Evolutionary conservation across 2,329 filamentous ascomycete species (phyloP).

Genomic region (Aspergillus felis): DNA sequence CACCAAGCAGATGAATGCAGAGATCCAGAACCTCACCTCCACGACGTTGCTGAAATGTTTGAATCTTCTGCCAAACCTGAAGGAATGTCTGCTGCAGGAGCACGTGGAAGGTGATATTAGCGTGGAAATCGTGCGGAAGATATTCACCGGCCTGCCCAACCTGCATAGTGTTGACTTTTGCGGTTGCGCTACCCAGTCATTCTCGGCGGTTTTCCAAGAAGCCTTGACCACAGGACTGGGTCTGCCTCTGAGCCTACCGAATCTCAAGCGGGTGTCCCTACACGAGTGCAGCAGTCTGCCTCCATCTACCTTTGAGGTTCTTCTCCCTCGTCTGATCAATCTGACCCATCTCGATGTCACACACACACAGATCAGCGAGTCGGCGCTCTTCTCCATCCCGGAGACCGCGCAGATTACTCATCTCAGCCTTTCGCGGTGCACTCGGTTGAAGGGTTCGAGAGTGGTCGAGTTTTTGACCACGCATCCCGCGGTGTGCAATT

Average conservation of each 20-base stretch:
- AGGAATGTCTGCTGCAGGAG: constrained; percentile 76
- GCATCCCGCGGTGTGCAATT: constrained; percentile 64
- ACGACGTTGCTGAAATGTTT: constrained; percentile 69
- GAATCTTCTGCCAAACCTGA: constrained; percentile 66
- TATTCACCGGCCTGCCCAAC: constrained; percentile 63
- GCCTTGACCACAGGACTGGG: constrained; percentile 46
- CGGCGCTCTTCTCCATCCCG: constrained; percentile 67
- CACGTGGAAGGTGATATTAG: constrained; percentile 74
- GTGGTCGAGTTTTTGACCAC: constrained; percentile 68
- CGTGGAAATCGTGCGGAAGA: constrained; percentile 63
- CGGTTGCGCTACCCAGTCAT: constrained; percentile 65
- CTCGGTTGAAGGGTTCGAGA: constrained; percentile 60
- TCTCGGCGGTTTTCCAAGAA: constrained; percentile 62
- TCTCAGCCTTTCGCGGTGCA: constrained; percentile 73
- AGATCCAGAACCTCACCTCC: constrained; percentile 72
- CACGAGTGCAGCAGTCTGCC: constrained; percentile 75
- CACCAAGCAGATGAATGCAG: constrained; percentile 68
- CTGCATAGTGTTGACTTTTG: constrained; percentile 72
- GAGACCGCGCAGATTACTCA: constrained; percentile 70
- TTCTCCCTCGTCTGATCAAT: constrained; percentile 66
- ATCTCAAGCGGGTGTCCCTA: constrained; percentile 65
- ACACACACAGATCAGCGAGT: constrained; percentile 70
- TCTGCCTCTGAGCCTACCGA: constrained; percentile 51
- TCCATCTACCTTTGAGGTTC: constrained; percentile 60
- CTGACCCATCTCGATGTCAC: constrained; percentile 78